Evolutionary conservation across 768 basidiomycete genomes (phyloP).

Genomic region (Pleurotus eryngii): DNA sequence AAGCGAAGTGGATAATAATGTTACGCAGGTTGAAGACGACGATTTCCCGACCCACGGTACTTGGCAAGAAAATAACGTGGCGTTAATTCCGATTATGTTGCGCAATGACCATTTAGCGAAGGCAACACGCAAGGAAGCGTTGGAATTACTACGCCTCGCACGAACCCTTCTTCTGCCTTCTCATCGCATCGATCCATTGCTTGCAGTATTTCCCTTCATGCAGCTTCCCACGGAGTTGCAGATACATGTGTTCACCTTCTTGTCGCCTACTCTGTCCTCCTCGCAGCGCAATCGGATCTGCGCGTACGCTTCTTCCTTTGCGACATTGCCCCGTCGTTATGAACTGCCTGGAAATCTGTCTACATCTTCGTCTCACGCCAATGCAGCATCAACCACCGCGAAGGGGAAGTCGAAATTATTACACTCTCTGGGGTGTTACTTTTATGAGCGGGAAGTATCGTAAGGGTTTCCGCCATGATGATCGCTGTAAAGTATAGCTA

Average conservation of each 20-base stretch:
- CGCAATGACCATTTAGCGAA: slow-evolving; percentile 43
- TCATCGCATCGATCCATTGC: neutral
- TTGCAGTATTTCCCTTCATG: slow-evolving; percentile 29
- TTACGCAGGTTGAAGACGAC: slow-evolving; percentile 21
- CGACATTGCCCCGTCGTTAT: slow-evolving; percentile 38
- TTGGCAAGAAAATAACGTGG: slow-evolving; percentile 34
- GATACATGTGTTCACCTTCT: slow-evolving; percentile 52
- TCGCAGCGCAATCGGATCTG: slow-evolving; percentile 53
- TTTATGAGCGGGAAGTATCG: too few species aligned
- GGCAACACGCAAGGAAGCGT: slow-evolving; percentile 41
- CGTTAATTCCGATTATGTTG: slow-evolving; percentile 29
- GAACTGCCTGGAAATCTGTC: neutral
- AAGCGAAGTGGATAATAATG: slow-evolving; percentile 11
- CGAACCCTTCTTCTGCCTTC: slow-evolving; percentile 5
- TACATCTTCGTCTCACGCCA: too few species aligned
- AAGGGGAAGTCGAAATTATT: too few species aligned
- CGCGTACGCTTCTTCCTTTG: slow-evolving; percentile 42
- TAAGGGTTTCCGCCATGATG: too few species aligned
- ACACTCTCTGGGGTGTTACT: too few species aligned
- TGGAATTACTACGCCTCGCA: slow-evolving; percentile 45
- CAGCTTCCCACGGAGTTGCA: slow-evolving; percentile 55
- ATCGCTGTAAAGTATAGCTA: too few species aligned
- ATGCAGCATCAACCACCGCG: too few species aligned
- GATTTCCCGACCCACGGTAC: slow-evolving; percentile 17
- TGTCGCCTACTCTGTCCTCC: slow-evolving; percentile 55